These are phyloP conservation scores for Leptographium wingfieldii DNA, from an alignment of 2,329 filamentous ascomycete species.

Conservation along the genomic window DNA sequence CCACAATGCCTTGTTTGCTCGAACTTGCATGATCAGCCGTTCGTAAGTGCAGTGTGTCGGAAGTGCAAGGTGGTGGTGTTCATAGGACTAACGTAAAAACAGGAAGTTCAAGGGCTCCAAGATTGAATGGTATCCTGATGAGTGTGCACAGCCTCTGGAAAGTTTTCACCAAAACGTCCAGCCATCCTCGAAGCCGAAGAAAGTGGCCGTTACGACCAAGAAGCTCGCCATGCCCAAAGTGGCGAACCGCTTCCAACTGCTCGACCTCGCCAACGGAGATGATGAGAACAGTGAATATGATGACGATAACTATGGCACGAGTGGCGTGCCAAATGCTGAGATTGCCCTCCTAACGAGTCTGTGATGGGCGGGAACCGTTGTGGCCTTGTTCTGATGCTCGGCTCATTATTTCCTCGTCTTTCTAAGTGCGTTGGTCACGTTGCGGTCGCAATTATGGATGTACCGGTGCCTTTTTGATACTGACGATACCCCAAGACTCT, in stretches of 20 bases:
- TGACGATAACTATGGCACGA: constrained; percentile 7
- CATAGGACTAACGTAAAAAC: constrained; percentile 3
- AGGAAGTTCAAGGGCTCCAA: constrained; percentile 56
- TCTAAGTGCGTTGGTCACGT: no score
- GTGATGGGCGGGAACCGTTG: not conserved
- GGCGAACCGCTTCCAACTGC: constrained; percentile 49
- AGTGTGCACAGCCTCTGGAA: constrained; percentile 51
- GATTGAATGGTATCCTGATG: constrained; percentile 60
- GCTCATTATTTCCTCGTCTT: no score
- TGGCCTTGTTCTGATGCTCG: not conserved
- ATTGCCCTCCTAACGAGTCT: not conserved
- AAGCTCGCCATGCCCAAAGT: constrained; percentile 22
- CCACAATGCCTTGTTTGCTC: constrained; percentile 60
- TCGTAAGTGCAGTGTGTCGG: constrained; percentile 23
- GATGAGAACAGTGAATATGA: constrained; percentile 20
- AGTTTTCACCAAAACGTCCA: not conserved
- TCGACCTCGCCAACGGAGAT: constrained; percentile 36
- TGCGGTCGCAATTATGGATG: no score
- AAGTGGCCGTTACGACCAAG: constrained; percentile 2
- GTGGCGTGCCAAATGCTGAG: no score
- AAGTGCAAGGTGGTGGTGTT: not conserved
- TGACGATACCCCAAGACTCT: constrained; percentile 10
- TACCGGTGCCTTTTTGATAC: constrained; percentile 3
- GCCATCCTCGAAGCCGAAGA: not conserved
- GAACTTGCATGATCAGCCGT: constrained; percentile 63